These are phyloP conservation scores for Pouteria glomerata DNA, from an alignment of 148 eudicot species.

Conservation along the genomic window DNA sequence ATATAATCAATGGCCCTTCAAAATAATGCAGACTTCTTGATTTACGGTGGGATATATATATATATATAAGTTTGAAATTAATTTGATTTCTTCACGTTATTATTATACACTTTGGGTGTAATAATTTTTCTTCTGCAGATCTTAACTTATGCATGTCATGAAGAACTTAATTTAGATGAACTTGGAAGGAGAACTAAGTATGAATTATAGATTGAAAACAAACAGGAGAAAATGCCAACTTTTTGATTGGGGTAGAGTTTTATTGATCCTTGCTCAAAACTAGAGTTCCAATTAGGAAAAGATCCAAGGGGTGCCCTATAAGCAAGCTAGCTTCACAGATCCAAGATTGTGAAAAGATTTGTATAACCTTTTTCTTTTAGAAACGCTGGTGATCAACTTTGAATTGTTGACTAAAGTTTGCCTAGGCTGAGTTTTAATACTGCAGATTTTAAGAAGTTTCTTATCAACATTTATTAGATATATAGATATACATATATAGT, in stretches of 20 bases:
- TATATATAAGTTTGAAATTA: no score
- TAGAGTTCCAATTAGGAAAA: neutral
- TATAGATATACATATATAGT: no score
- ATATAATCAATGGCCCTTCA: no score
- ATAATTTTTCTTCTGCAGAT: neutral
- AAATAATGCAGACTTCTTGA: slow-evolving; percentile 15
- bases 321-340: neutral
- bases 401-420: slow-evolving; percentile 5
- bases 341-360: slow-evolving; percentile 7
- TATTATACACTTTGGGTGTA: neutral
- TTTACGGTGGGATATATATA: slow-evolving; percentile 11
- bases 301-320: neutral
- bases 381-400: slow-evolving; percentile 10
- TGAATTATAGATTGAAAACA: neutral
- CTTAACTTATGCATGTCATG: no score
- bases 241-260: neutral
- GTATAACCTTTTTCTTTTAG: slow-evolving; percentile 8
- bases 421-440: no score
- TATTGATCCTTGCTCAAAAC: neutral
- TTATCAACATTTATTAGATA: neutral
- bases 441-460: slow-evolving; percentile 20
- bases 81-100: neutral
- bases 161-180: no score
- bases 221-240: neutral
- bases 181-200: no score